Evolutionary conservation across 2,329 filamentous ascomycete genomes (phyloP).

Genomic region (Penicillium aurantiogriseum): DNA sequence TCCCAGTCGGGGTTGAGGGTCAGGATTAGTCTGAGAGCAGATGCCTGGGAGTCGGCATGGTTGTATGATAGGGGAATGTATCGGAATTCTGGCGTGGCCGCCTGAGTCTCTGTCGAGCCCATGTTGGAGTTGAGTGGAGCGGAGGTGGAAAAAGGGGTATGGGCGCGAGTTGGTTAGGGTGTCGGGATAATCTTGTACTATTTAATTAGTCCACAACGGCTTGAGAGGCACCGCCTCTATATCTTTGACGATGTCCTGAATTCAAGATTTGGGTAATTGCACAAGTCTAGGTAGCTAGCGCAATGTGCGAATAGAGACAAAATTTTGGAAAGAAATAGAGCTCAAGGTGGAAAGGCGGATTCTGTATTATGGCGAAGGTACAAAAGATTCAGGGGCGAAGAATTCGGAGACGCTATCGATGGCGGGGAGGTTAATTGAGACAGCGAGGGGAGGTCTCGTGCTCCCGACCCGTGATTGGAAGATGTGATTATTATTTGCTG

Average conservation of each 20-base stretch:
- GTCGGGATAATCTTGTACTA: neutral
- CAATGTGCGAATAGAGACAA: neutral
- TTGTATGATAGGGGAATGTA: constrained; percentile 77
- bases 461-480: constrained; percentile 31
- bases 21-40: constrained; percentile 75
- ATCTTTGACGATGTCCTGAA: neutral
- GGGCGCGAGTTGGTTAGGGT: constrained; percentile 3
- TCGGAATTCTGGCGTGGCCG: constrained; percentile 29
- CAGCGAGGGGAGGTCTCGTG: constrained; percentile 34
- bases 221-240: neutral
- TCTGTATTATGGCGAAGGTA: neutral
- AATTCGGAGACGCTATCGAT: neutral
- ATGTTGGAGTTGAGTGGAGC: constrained; percentile 17
- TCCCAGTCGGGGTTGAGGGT: constrained; percentile 82
- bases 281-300: neutral
- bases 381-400: constrained; percentile 10
- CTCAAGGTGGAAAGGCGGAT: neutral
- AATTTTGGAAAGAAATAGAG: neutral
- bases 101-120: constrained; percentile 25
- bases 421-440: constrained; percentile 14
- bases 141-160: constrained; percentile 6
- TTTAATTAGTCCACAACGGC: constrained; percentile 3
- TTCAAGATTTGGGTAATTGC: neutral
- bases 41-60: constrained; percentile 70
- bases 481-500: constrained; percentile 6